Evolutionary conservation across 768 basidiomycete species (phyloP).

Genomic region (Leccinum subtestaceum): DNA sequence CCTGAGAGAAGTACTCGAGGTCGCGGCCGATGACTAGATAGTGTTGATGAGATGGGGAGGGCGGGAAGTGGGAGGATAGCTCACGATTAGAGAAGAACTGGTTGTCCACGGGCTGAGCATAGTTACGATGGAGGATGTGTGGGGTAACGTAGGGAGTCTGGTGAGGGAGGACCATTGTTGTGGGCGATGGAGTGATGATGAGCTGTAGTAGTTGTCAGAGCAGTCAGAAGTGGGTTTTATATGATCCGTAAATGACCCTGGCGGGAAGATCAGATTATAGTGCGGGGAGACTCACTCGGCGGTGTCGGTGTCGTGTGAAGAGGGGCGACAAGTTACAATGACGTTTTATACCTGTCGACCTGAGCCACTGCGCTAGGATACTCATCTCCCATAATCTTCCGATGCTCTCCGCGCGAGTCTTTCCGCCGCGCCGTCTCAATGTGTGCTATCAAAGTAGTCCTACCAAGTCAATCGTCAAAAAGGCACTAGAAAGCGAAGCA

Average conservation of each 20-base stretch:
- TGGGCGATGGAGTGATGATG: slow-evolving; percentile 19
- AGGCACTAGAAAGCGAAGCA: not conserved
- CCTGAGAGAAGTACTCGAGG: slow-evolving; percentile 96
- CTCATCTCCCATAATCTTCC: slow-evolving; percentile 34
- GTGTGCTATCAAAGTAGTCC: not conserved
- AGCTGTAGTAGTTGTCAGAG: not conserved
- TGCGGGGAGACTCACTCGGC: slow-evolving; percentile 19
- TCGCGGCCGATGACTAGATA: slow-evolving; percentile 83
- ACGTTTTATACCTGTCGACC: slow-evolving; percentile 27
- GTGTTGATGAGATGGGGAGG: slow-evolving; percentile 9
- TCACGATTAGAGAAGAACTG: slow-evolving; percentile 59
- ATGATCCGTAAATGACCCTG: slow-evolving; percentile 27
- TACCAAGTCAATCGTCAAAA: not conserved
- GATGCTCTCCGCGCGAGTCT: slow-evolving; percentile 21
- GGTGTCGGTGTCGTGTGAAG: slow-evolving; percentile 2
- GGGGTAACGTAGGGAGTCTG: slow-evolving; percentile 85
- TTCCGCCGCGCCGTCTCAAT: slow-evolving; percentile 11
- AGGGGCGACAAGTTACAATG: slow-evolving; percentile 7
- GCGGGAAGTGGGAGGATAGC: slow-evolving; percentile 23
- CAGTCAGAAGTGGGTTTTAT: slow-evolving; percentile 7
- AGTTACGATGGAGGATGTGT: slow-evolving; percentile 84
- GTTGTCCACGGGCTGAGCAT: slow-evolving; percentile 70
- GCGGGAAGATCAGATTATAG: slow-evolving; percentile 1
- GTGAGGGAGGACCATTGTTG: slow-evolving; percentile 64
- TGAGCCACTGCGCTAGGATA: slow-evolving; percentile 18